Conservation (phyloP, 371 early-diverging fungal species). For the Mucor sp. region DNA sequence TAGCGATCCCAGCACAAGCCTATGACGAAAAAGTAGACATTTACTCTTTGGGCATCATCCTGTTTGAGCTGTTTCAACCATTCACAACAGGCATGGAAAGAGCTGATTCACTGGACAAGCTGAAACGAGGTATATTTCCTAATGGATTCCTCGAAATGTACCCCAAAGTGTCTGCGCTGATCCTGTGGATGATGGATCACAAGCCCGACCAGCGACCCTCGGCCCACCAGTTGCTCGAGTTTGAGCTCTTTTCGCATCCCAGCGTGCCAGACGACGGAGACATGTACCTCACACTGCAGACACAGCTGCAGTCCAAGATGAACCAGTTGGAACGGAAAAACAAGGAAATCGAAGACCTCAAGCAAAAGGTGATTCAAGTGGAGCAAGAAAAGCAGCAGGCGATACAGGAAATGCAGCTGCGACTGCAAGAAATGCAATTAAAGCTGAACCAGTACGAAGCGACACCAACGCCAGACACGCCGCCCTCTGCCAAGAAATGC, state of each 20-base stretch:
- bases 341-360: conserved; percentile 29
- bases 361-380: conserved; percentile 21
- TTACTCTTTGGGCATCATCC: conserved; percentile 71
- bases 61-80: conserved; percentile 71
- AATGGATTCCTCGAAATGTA: conserved; percentile 71
- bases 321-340: conserved; percentile 29
- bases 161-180: conserved; percentile 68
- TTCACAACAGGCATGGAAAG: conserved; percentile 73
- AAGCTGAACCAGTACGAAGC: not conserved
- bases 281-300: conserved; percentile 17
- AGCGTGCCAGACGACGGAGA: conserved; percentile 15
- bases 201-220: conserved; percentile 73
- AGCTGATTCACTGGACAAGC: conserved; percentile 58
- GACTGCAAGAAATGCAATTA: conserved; percentile 17
- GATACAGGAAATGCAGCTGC: conserved; percentile 15
- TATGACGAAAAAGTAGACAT: conserved; percentile 73
- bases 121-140: conserved; percentile 74
- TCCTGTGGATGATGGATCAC: conserved; percentile 78
- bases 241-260: conserved; percentile 56
- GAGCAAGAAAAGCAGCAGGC: conserved; percentile 30
- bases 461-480: not conserved
- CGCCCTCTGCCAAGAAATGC: not conserved
- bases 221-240: conserved; percentile 72
- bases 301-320: conserved; percentile 26
- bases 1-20: conserved; percentile 57